Evolutionary conservation across 2,329 filamentous ascomycete species (phyloP).

Genomic region (Aspergillus sp.): DNA sequence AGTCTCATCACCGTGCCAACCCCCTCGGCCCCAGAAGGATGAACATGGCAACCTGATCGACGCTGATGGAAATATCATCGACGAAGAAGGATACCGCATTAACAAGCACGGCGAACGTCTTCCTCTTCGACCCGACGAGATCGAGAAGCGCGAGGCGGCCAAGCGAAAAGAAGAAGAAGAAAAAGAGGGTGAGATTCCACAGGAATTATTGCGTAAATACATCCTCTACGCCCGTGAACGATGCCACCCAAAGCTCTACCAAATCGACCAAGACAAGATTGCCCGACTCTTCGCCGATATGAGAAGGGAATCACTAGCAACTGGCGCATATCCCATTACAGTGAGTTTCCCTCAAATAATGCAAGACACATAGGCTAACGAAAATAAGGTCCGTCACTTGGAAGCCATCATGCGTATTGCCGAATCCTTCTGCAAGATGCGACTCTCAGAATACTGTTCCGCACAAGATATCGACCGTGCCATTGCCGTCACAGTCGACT

Average conservation of each 20-base stretch:
- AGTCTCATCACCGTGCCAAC: slow-evolving; percentile 88
- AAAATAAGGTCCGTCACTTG: slow-evolving; percentile 72
- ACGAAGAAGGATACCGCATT: slow-evolving; percentile 53
- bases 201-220: slow-evolving; percentile 90
- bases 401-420: slow-evolving; percentile 96
- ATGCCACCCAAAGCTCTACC: slow-evolving; percentile 86
- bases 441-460: slow-evolving; percentile 91
- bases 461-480: slow-evolving; percentile 90
- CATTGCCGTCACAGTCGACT: slow-evolving; percentile 93
- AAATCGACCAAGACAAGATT: slow-evolving; percentile 97
- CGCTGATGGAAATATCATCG: slow-evolving; percentile 50
- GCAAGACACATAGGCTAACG: slow-evolving; percentile 1
- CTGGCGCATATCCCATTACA: slow-evolving; percentile 95
- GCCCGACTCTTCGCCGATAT: slow-evolving; percentile 93
- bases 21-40: slow-evolving; percentile 53
- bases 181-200: slow-evolving; percentile 70
- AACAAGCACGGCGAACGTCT: slow-evolving; percentile 40
- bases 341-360: slow-evolving; percentile 52
- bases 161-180: slow-evolving; percentile 45
- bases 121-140: slow-evolving; percentile 41
- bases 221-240: slow-evolving; percentile 91
- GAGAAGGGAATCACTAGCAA: slow-evolving; percentile 85
- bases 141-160: slow-evolving; percentile 31
- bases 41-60: slow-evolving; percentile 41
- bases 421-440: slow-evolving; percentile 95